Base-by-base conservation (phyloP, 2,329 filamentous ascomycete genomes). In the Apiospora arundinis region DNA sequence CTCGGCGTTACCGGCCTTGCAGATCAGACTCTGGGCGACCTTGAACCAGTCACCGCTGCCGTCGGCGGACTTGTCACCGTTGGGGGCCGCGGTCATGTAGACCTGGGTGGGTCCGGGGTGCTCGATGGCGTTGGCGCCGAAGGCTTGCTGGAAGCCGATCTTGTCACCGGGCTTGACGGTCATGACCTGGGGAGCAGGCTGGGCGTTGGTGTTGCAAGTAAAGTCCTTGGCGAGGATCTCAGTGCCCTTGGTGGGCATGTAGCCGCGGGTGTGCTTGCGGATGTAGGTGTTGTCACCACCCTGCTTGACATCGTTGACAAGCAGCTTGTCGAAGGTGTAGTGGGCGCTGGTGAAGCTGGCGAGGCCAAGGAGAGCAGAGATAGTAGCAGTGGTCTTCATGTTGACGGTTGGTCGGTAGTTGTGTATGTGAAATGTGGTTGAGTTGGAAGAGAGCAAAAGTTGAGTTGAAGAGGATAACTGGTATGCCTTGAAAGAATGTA, bases 191-290 rank as follows among this genome's bases (percentile, higher is more conserved):
- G 18, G 74, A 74, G 7, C 78, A n/a, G 69, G 76, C 46, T 60
- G 48, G 44, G 68, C 67, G 25, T 45, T 52, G 69, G 79, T 76
- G 73, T 76, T 80, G 73, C 79, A 81, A 25, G 77, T 76, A 75
- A 80, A 80, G 65, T 79, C 78, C 2, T 76, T 46, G 49, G 71
- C 75, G 32, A 74, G 76, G 6, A 80, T 77, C n/a, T 77, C 75
- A 1, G 75, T 21, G 37, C 45, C 28, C 49, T 70, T 68, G 25
- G 71, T 72, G 48, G 71, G 78, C 14, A 79, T 77, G 72, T 66
- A 77, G 18, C 72, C 73, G 69, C 80, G 80, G 48, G 69, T 72
- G 70, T 81, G 78, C 72, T 79, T 77, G 37, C 79, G 75, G 68
- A 81, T 74, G 32, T 72, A 73, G 65, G 65, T 70, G 69, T 75